Percentiles rank a stretch among this genome's conserved stretches.
phyloP scores from a whole-genome alignment of 768 basidiomycete species.

The Tephrocybe sp. region DNA sequence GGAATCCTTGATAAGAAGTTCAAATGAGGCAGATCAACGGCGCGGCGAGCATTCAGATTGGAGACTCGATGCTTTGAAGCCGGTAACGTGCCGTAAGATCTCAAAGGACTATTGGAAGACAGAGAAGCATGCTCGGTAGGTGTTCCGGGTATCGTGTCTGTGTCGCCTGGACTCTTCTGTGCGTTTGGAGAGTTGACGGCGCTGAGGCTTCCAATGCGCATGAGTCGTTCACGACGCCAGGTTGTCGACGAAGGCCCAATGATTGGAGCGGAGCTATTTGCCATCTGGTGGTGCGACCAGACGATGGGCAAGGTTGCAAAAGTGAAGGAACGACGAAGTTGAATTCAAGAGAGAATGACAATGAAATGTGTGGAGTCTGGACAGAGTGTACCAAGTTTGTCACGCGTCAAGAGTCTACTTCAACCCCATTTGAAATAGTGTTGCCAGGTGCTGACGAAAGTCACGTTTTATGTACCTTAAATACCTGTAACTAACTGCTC shows the following conservation, averaged over 20 bases:
- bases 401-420: too few species aligned
- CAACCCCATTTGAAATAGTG: too few species aligned
- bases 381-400: too few species aligned
- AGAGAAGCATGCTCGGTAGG: conserved; percentile 35
- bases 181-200: background rate
- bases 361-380: too few species aligned
- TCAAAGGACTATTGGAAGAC: conserved; percentile 27
- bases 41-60: conserved; percentile 33
- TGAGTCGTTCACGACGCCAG: conserved; percentile 61
- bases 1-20: conserved; percentile 29
- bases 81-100: conserved; percentile 61
- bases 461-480: too few species aligned
- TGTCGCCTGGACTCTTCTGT: too few species aligned
- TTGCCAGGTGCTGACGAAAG: too few species aligned
- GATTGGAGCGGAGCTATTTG: conserved; percentile 3
- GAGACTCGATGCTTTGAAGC: conserved; percentile 25
- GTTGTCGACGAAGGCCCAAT: conserved; percentile 53
- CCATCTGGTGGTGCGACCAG: conserved; percentile 4
- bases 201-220: conserved; percentile 47
- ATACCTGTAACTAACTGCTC: too few species aligned
- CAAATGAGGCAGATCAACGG: conserved; percentile 34
- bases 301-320: too few species aligned
- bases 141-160: conserved; percentile 12
- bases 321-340: background rate
- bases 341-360: too few species aligned